Base-by-base conservation (phyloP, 176 grass and related monocot species). In the Tillandsia fasciculata region DNA sequence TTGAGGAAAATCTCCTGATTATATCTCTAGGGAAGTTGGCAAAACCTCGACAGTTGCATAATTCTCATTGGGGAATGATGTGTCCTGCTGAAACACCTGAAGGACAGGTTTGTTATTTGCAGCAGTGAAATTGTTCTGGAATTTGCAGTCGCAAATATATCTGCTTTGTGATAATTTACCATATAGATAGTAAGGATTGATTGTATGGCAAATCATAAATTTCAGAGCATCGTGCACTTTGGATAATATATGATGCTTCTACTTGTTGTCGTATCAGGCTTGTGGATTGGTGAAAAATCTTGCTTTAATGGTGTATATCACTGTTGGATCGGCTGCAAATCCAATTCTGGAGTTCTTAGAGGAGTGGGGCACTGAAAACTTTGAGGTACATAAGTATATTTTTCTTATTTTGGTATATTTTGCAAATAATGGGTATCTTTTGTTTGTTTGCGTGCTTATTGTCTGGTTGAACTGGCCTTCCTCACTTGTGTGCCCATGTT, bases 11-110 rank as follows among this genome's bases (percentile, higher is more conserved):
- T 73, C 6, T 74, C 20, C 0, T 67, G 63, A 76, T 82, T 59
- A 49, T 81, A 74, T 65, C 65, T 68, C 79, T 78, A 99, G 94
- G 93, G 13, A 99, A 99, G 76, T 66, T 99, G 80, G 94, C 89
- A 66, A 99, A 90, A 72, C 94, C 89, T 68, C 94, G 90, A 22
- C 94, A 99, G 67, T 81, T 93, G 79, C 94, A 99, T 75, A 90
- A 93, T 84, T 99, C 90, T 70, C 94, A 93, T 50, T 99, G 94
- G 94, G 94, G 94, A 66, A 99, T 99, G 94, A 93, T 99, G 89
- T 99, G 94, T 85, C 89, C 94, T 77, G 84, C 89, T 81, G 94
- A 99, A 99, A 99, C 94, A 80, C 89, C 94, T 20, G 89, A 99
- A 84, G 87, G 87, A 56, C 94, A 99, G 80, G 94, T 93, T 79